Conservation (phyloP, 1,284 basidiomycete species). For the Earliella scabrosa region DNA sequence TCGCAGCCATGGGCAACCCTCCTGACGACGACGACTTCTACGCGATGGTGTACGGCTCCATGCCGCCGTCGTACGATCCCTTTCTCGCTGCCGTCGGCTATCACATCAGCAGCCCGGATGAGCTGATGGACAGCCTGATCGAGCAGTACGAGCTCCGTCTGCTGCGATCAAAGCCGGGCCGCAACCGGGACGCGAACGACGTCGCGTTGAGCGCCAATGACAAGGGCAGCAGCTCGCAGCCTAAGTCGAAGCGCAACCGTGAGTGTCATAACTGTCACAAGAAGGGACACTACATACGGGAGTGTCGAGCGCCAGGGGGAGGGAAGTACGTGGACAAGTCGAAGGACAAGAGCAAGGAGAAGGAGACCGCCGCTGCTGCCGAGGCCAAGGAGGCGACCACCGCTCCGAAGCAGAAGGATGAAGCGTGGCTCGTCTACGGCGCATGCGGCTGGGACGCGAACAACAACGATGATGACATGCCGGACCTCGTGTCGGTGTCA, state of each 20-base stretch:
- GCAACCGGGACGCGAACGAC: not conserved
- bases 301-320: slow-evolving; percentile 36
- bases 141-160: slow-evolving; percentile 21
- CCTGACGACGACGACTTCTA: too few relatives aligned
- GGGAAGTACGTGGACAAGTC: slow-evolving; percentile 31
- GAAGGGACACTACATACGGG: slow-evolving; percentile 26
- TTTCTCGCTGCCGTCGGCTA: slow-evolving; percentile 11
- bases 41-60: too few relatives aligned
- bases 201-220: slow-evolving; percentile 13
- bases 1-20: slow-evolving; percentile 29
- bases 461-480: not conserved
- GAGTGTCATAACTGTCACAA: slow-evolving; percentile 31
- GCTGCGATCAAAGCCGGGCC: not conserved
- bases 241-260: slow-evolving; percentile 15
- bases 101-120: slow-evolving; percentile 12
- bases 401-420: too few relatives aligned
- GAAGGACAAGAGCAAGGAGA: slow-evolving; percentile 21
- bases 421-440: slow-evolving; percentile 5
- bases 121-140: slow-evolving; percentile 18
- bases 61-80: slow-evolving; percentile 21
- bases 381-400: not conserved
- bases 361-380: slow-evolving; percentile 12
- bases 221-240: slow-evolving; percentile 1
- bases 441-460: not conserved
- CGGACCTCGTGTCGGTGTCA: too few relatives aligned